A percentile compares a stretch with the other conserved stretches of the same genome.
phyloP scores from a whole-genome alignment of 2,329 filamentous ascomycete genomes.

The Cladobotryum mycophilum region DNA sequence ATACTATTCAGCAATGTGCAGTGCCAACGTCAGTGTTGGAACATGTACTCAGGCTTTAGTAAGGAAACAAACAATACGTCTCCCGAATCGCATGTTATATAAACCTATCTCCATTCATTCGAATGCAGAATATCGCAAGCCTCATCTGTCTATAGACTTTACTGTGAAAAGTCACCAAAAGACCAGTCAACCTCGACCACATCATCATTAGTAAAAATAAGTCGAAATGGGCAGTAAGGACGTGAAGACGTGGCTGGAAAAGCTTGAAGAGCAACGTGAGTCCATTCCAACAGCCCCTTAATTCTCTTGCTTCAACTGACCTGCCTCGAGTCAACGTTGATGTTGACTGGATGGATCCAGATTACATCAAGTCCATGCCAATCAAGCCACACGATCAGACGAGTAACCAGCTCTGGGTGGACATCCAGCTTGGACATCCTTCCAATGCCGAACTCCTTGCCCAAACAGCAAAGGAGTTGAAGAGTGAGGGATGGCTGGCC shows the following conservation, averaged over 20 bases:
- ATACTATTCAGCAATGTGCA: no score
- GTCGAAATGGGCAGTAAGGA: constrained; percentile 26
- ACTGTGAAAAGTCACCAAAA: no score
- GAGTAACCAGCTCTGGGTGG: constrained; percentile 44
- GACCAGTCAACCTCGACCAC: no score
- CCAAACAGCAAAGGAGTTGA: constrained; percentile 37
- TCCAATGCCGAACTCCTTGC: constrained; percentile 38
- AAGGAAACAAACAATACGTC: no score
- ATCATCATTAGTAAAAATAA: neutral
- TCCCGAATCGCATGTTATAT: no score
- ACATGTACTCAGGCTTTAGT: no score
- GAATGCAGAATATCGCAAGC: no score
- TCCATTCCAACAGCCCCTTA: neutral
- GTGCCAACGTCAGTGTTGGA: no score
- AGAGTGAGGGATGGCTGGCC: constrained; percentile 39
- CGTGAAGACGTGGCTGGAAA: constrained; percentile 34
- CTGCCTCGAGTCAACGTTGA: constrained; percentile 39
- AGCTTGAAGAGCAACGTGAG: constrained; percentile 36
- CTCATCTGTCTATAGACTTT: no score
- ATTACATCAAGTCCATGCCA: constrained; percentile 39
- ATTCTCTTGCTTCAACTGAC: neutral
- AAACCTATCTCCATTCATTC: no score
- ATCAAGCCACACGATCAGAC: constrained; percentile 43
- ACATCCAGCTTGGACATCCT: constrained; percentile 37
- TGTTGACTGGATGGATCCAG: constrained; percentile 46